These are phyloP conservation scores for Diutina ranongensis DNA, from an alignment of 1,139 yeast species.

Conservation along the genomic window DNA sequence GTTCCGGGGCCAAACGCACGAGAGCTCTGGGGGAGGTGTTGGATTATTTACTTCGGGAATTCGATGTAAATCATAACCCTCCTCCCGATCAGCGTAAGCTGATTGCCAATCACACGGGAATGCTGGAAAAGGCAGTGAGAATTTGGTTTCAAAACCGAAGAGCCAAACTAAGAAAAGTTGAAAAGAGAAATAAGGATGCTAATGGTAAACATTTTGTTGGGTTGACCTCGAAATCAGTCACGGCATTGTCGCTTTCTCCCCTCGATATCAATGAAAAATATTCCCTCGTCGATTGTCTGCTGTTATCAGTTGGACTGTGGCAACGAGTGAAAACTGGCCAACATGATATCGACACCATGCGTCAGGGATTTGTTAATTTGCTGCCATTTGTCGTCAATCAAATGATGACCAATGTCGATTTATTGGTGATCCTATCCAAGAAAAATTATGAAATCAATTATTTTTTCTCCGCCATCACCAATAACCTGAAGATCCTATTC, in stretches of 20 bases:
- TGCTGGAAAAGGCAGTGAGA: constrained; percentile 86
- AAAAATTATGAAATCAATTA: constrained; percentile 63
- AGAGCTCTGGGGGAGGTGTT: constrained; percentile 83
- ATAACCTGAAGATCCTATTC: constrained; percentile 54
- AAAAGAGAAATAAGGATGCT: constrained; percentile 22
- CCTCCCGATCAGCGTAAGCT: constrained; percentile 54
- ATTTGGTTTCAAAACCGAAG: constrained; percentile 94
- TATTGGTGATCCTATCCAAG: constrained; percentile 54
- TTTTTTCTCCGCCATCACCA: constrained; percentile 59
- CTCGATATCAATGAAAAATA: constrained; percentile 54
- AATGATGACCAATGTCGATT: constrained; percentile 56
- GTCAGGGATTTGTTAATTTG: constrained; percentile 40
- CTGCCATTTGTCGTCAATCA: constrained; percentile 55
- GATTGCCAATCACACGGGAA: constrained; percentile 64
- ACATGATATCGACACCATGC: constrained; percentile 28
- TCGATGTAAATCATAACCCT: constrained; percentile 63
- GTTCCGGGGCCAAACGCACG: constrained; percentile 20
- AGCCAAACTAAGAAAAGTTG: constrained; percentile 62
- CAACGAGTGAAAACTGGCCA: constrained; percentile 61
- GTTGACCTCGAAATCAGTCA: too few relatives aligned
- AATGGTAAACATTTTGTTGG: not conserved
- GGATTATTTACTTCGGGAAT: constrained; percentile 56
- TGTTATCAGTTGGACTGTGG: constrained; percentile 70
- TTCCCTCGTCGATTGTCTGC: constrained; percentile 52
- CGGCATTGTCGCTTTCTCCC: constrained; percentile 12